Conservation (phyloP, 495 filamentous ascomycete species). For the Lepraria neglecta region DNA sequence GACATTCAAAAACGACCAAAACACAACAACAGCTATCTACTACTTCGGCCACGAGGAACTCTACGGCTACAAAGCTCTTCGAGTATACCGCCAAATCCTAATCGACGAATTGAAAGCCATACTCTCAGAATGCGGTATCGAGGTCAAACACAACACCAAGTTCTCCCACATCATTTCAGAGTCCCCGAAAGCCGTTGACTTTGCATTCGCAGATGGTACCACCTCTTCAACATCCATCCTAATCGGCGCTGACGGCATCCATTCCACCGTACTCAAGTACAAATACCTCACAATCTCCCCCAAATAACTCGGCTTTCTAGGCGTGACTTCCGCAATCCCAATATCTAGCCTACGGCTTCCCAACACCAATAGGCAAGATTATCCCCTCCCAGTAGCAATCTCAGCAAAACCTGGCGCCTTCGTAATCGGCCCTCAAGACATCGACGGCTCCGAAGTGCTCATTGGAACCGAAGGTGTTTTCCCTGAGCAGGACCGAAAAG, state of each 20-base stretch:
- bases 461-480: constrained; percentile 38
- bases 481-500: constrained; percentile 32
- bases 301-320: constrained; percentile 31
- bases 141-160: constrained; percentile 39
- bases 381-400: constrained; percentile 40
- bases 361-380: constrained; percentile 21
- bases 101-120: constrained; percentile 35
- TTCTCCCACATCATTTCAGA: constrained; percentile 38
- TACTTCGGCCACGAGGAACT: constrained; percentile 39
- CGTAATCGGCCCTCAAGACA: constrained; percentile 42
- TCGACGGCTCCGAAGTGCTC: constrained; percentile 41
- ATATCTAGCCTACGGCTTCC: constrained; percentile 27
- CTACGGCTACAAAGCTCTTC: constrained; percentile 42
- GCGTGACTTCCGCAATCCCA: constrained; percentile 31
- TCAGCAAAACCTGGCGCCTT: constrained; percentile 40
- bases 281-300: constrained; percentile 34
- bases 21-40: constrained; percentile 38
- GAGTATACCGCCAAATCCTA: constrained; percentile 45
- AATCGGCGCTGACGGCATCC: constrained; percentile 47
- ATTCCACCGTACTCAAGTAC: constrained; percentile 40
- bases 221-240: constrained; percentile 32
- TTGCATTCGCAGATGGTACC: constrained; percentile 39
- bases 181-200: constrained; percentile 33
- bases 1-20: constrained; percentile 36
- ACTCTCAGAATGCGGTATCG: constrained; percentile 34